phyloP scores from a whole-genome alignment of 176 grass and related monocot species.

The Musa itinerans region DNA sequence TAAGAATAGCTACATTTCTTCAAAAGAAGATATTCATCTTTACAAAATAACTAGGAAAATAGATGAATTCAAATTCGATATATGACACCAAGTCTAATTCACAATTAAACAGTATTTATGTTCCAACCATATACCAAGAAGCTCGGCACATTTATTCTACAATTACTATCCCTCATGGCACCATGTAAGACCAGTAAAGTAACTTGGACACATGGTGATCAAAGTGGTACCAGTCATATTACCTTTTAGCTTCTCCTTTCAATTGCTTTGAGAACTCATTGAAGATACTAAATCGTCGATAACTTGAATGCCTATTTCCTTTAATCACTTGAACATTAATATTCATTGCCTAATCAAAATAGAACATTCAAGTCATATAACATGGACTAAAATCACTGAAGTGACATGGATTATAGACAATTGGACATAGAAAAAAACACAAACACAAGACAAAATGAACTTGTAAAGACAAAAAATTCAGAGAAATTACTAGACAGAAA shows the following conservation, averaged over 20 bases:
- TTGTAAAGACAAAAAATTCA: neutral
- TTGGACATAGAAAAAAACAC: neutral
- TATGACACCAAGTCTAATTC: too few species aligned
- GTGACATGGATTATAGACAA: neutral
- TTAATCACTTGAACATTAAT: slow-evolving; percentile 29
- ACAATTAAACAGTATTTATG: too few species aligned
- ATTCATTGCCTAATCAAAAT: slow-evolving; percentile 28
- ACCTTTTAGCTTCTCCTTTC: slow-evolving; percentile 89
- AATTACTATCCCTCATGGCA: neutral
- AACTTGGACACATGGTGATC: neutral
- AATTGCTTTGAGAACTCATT: slow-evolving; percentile 96
- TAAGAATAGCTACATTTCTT: too few species aligned
- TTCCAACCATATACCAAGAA: too few species aligned
- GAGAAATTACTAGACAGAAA: neutral
- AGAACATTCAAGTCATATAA: neutral
- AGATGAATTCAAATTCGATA: too few species aligned
- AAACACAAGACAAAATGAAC: too few species aligned
- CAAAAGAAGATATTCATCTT: too few species aligned
- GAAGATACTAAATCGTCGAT: slow-evolving; percentile 80
- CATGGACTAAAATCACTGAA: neutral
- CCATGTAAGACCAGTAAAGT: neutral
- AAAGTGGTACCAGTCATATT: neutral
- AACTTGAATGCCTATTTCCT: slow-evolving; percentile 38
- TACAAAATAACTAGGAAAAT: too few species aligned
- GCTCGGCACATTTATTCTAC: neutral